phyloP scores from a whole-genome alignment of 2,329 filamentous ascomycete species.

The Aspergillus cejpii region DNA sequence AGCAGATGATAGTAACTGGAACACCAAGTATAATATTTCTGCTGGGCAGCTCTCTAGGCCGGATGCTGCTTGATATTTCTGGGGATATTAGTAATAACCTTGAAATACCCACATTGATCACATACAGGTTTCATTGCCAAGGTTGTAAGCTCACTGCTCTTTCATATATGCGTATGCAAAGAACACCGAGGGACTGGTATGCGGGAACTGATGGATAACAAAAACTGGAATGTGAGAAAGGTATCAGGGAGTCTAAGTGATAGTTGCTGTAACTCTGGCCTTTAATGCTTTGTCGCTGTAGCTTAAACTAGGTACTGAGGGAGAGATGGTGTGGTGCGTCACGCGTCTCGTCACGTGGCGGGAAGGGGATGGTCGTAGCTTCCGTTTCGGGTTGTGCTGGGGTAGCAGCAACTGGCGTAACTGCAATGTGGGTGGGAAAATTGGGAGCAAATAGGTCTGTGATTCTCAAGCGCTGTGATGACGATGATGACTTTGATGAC shows the following conservation, averaged over 20 bases:
- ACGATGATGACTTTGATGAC: too few relatives aligned
- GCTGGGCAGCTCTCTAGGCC: constrained; percentile 6
- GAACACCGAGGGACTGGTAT: neutral
- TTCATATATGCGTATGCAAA: neutral
- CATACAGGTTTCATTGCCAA: constrained; percentile 3
- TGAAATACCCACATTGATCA: neutral
- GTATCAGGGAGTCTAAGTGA: neutral
- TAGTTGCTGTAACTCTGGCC: neutral
- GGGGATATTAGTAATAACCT: constrained; percentile 2
- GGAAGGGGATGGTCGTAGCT: too few relatives aligned
- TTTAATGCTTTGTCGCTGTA: neutral
- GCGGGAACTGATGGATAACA: neutral
- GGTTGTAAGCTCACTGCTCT: neutral
- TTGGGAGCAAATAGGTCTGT: too few relatives aligned
- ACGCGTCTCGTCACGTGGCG: too few relatives aligned
- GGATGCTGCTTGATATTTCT: neutral
- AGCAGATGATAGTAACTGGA: constrained; percentile 11
- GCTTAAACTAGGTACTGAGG: neutral
- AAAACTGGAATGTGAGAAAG: neutral
- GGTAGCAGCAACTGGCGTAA: too few relatives aligned
- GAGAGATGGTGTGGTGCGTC: too few relatives aligned
- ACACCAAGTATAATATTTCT: constrained; percentile 14
- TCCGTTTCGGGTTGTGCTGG: too few relatives aligned
- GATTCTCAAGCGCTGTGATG: too few relatives aligned
- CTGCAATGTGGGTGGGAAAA: too few relatives aligned